phyloP scores from a whole-genome alignment of 371 early-diverging fungal genomes.

The Apophysomyces ossiformis region DNA sequence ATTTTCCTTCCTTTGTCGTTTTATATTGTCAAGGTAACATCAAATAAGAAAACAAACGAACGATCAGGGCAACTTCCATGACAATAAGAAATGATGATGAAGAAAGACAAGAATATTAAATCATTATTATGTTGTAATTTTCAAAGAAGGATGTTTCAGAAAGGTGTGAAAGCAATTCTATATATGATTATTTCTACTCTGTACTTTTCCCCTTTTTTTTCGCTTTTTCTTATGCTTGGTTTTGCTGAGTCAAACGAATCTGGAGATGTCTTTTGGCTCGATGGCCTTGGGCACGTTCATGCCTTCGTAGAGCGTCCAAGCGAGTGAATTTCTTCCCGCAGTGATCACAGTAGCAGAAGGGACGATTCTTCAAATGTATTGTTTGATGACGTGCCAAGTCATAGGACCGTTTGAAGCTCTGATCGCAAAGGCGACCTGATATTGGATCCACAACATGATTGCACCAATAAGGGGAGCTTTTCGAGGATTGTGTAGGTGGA shows the following conservation, averaged over 20 bases:
- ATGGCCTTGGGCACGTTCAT: conserved; percentile 45
- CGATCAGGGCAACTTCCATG: too few relatives aligned
- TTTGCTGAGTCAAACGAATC: neutral
- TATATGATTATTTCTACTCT: neutral
- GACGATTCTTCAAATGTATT: conserved; percentile 38
- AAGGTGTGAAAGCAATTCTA: too few relatives aligned
- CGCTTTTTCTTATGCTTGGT: neutral
- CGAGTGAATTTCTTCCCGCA: conserved; percentile 45
- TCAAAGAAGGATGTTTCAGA: too few relatives aligned
- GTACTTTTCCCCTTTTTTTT: neutral
- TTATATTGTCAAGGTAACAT: too few relatives aligned
- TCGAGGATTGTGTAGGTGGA: conserved; percentile 11
- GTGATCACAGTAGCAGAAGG: conserved; percentile 33
- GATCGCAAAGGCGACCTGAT: conserved; percentile 30
- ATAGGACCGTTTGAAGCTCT: conserved; percentile 37
- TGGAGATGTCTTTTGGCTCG: conserved; percentile 14
- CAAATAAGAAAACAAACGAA: too few relatives aligned
- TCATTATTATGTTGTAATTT: neutral
- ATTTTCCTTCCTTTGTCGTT: conserved; percentile 6
- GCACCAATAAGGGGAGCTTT: conserved; percentile 18
- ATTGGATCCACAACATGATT: conserved; percentile 27
- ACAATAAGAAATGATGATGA: too few relatives aligned
- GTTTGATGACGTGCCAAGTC: conserved; percentile 43
- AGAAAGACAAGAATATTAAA: neutral
- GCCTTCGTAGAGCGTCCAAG: conserved; percentile 43